These are phyloP conservation scores for Neonectria magnoliae DNA, from an alignment of 2,329 filamentous ascomycete species.

Conservation along the genomic window DNA sequence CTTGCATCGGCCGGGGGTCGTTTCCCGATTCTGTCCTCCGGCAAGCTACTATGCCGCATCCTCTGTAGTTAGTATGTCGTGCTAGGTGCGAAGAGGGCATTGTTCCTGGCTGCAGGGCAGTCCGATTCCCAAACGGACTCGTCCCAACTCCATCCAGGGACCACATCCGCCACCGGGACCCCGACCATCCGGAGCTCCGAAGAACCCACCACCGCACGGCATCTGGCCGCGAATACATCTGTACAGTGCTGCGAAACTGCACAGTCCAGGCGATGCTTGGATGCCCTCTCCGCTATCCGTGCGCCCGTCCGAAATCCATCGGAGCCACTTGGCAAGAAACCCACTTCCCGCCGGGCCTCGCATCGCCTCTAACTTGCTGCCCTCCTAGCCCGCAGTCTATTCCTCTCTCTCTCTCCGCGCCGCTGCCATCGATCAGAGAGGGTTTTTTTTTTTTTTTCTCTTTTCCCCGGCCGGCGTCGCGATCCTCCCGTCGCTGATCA, in stretches of 20 bases:
- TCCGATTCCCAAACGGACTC: not conserved
- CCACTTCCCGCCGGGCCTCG: slow-evolving; percentile 32
- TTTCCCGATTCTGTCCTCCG: not conserved
- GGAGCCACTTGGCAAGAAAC: slow-evolving; percentile 15
- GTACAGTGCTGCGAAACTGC: not conserved
- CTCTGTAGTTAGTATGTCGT: not conserved
- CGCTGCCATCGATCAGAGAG: not conserved
- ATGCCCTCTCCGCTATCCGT: not conserved
- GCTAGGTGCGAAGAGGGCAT: not conserved
- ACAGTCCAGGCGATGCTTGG: not conserved
- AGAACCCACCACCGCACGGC: slow-evolving; percentile 5
- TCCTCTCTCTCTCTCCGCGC: not conserved
- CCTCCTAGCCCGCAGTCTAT: not conserved
- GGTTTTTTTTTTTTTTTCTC: too few species aligned
- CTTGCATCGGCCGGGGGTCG: slow-evolving; percentile 4
- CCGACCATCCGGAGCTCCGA: not conserved
- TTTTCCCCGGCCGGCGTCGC: not conserved
- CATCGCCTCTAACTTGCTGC: slow-evolving; percentile 13
- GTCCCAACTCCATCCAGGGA: not conserved
- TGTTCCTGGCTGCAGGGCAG: not conserved
- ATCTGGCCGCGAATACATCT: not conserved
- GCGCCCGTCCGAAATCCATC: not conserved
- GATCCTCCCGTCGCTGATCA: not conserved
- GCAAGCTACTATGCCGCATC: not conserved
- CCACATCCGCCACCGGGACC: not conserved